A percentile compares a stretch with the other conserved stretches of the same genome.
Conservation (phyloP, 2,329 filamentous ascomycete genomes). For the Zopfia rhizophila region DNA sequence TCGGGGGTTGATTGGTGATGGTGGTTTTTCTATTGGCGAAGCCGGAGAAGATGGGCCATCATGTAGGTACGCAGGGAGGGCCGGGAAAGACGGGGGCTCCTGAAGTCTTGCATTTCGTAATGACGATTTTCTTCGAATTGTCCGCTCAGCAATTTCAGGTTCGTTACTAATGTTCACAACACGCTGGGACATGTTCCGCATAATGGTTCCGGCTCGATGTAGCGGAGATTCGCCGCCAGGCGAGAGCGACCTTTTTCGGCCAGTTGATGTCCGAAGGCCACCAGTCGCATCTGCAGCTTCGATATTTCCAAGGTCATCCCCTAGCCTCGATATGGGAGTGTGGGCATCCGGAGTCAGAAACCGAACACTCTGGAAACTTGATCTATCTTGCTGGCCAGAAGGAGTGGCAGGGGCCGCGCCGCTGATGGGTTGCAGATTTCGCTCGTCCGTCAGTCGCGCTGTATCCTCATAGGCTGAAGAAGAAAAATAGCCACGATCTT, state of each 20-base stretch:
- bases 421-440: conserved; percentile 67
- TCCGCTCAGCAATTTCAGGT: conserved; percentile 81
- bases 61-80: conserved; percentile 61
- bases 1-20: conserved; percentile 39
- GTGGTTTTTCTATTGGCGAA: conserved; percentile 51
- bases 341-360: conserved; percentile 59
- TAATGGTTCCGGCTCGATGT: conserved; percentile 61
- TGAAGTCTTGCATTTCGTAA: conserved; percentile 65
- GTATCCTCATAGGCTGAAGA: conserved; percentile 64
- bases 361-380: conserved; percentile 64
- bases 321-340: conserved; percentile 60
- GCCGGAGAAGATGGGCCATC: conserved; percentile 51
- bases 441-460: conserved; percentile 67
- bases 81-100: conserved; percentile 62
- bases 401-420: conserved; percentile 55
- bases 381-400: conserved; percentile 58
- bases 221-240: conserved; percentile 59
- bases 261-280: conserved; percentile 38
- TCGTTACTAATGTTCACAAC: conserved; percentile 98
- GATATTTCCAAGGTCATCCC: conserved; percentile 69
- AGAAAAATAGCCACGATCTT: conserved; percentile 66
- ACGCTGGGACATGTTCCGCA: conserved; percentile 87
- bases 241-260: conserved; percentile 62
- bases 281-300: conserved; percentile 65
- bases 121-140: conserved; percentile 70